Percentiles rank a stretch among this genome's conserved stretches.
These are phyloP conservation scores for Candida neerlandica DNA, from an alignment of 1,139 yeast genomes.

Conservation along the genomic window DNA sequence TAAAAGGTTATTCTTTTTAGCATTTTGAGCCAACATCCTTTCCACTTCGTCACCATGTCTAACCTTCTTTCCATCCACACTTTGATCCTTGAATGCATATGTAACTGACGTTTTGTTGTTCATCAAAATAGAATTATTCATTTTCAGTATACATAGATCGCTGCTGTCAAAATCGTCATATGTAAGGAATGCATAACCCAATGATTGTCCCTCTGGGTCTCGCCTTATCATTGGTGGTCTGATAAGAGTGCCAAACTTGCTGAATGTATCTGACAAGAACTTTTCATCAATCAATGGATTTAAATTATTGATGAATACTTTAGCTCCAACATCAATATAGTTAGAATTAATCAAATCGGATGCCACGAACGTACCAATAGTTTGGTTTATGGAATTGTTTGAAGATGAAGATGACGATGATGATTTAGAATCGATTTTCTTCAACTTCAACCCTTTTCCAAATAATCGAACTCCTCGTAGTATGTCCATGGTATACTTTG, in stretches of 20 bases:
- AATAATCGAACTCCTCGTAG: conserved; percentile 65
- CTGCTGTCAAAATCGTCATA: conserved; percentile 68
- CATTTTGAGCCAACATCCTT: conserved; percentile 70
- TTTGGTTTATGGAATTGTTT: conserved; percentile 4
- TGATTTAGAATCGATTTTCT: conserved; percentile 41
- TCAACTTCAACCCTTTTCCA: conserved; percentile 65
- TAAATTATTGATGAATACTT: conserved; percentile 70
- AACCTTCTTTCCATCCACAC: conserved; percentile 36
- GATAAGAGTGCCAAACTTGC: conserved; percentile 66
- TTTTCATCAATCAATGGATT: conserved; percentile 70
- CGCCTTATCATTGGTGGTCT: conserved; percentile 55
- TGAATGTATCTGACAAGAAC: conserved; percentile 60
- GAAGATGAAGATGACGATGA: conserved; percentile 3
- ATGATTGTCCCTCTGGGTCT: conserved; percentile 55
- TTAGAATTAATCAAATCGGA: conserved; percentile 12
- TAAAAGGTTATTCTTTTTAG: conserved; percentile 40
- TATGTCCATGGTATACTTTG: conserved; percentile 67
- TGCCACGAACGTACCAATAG: conserved; percentile 11
- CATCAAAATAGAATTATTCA: conserved; percentile 73
- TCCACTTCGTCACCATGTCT: conserved; percentile 85
- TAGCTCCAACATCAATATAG: conserved; percentile 67
- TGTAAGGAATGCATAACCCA: conserved; percentile 63
- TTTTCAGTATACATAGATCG: conserved; percentile 69
- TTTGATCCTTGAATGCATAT: conserved; percentile 71
- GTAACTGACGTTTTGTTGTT: conserved; percentile 62